phyloP scores from a whole-genome alignment of 2,329 filamentous ascomycete species.

The Didymella keratinophila region DNA sequence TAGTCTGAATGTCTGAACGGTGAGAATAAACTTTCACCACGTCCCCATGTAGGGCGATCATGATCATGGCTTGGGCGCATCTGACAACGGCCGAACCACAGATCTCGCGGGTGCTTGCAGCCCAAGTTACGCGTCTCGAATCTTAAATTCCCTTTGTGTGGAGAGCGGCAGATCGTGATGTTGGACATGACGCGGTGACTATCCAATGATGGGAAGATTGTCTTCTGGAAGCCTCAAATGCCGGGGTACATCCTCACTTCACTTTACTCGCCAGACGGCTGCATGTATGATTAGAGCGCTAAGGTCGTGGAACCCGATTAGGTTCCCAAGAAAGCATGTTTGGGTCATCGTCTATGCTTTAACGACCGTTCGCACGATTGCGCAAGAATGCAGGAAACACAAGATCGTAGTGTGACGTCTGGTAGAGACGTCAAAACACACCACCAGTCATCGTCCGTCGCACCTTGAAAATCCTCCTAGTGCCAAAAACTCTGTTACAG shows the following conservation, averaged over 20 bases:
- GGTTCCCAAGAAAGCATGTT: conserved; percentile 6
- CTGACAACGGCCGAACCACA: conserved; percentile 12
- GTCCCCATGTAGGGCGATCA: conserved; percentile 6
- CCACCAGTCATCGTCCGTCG: neutral
- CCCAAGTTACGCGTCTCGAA: conserved; percentile 12
- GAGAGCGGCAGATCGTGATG: conserved; percentile 16
- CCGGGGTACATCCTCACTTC: conserved; percentile 26
- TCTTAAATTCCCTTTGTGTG: conserved; percentile 8
- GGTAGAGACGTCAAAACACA: neutral
- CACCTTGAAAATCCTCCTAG: conserved; percentile 7
- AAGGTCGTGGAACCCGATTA: conserved; percentile 20
- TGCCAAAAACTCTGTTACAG: conserved; percentile 7
- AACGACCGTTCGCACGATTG: conserved; percentile 32
- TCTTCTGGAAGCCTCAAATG: conserved; percentile 13
- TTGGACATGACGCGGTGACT: conserved; percentile 9
- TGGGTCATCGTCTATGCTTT: conserved; percentile 14
- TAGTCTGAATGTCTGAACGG: conserved; percentile 18
- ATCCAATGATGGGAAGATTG: conserved; percentile 12
- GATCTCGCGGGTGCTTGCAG: conserved; percentile 10
- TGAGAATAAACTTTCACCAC: conserved; percentile 7
- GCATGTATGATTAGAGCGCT: conserved; percentile 24
- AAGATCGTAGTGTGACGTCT: conserved; percentile 10
- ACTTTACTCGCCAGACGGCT: conserved; percentile 29
- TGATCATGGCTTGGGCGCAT: conserved; percentile 11
- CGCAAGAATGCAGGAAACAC: conserved; percentile 26